Evolutionary conservation across 2,329 filamentous ascomycete species (phyloP), one percentile per base, ranked within the genome.

Genomic region (Arthrobotrys musiformis): DNA sequence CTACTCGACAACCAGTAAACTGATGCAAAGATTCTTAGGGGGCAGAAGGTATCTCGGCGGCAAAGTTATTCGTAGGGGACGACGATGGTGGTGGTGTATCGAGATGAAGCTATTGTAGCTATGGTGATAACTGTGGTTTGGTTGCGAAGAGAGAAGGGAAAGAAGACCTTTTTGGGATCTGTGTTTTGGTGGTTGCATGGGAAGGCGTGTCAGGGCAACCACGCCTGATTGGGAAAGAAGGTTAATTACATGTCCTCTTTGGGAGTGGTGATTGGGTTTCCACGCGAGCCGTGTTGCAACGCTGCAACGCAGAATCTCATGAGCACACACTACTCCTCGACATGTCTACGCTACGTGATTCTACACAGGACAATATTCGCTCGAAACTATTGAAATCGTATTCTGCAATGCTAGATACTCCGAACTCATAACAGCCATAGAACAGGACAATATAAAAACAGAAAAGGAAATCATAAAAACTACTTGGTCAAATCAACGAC

Each of bases 241-340:
- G 15, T 4, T 62, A 63, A 67, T 75, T 69, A 75, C 70, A 62
- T 44, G 68, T 75, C 70, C 70, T 17, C 33, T 56, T 75, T 68
- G 19, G 54, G 70, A 24, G 30, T 58, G 15, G 15, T 52, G 44
- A 61, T 40, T 50, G 52, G 9, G 42, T n/a, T 17, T 17, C 50
- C 67, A 64, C 68, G 50, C 68, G 68, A 58, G 37, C 62, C 52
- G 54, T 54, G 62, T 62, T 62, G 54, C 70, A 68, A 75, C 70
- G 52, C 35, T 26, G 1, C 67, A 70, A 70, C 67, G 11, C 56
- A 52, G 28, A 42, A 64, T 24, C 11, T 48, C 13, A 19, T 6
- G 24, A 35, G 17, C 26, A 13, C 19, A 28, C n/a, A 8, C 33
- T 28, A 8, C 33, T 35, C n/a, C 48, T 9, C 30, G 30, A 33